Evolutionary conservation across 352 stramenopile genomes (phyloP), one percentile per base, ranked within the genome.

Genomic region (Pythium utonaiense): DNA sequence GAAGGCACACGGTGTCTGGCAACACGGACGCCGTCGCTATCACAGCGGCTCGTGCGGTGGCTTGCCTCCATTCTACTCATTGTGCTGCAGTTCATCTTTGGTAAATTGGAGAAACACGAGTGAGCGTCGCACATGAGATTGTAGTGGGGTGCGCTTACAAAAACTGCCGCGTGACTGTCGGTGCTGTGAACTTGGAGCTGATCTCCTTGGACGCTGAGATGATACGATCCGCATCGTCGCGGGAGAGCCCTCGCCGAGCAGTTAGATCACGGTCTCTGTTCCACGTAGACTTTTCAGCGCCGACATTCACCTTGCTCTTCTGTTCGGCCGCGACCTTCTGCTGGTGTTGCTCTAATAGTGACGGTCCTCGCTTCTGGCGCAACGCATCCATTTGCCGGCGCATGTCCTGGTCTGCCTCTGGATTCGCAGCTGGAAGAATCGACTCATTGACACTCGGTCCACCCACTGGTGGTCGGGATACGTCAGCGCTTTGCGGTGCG

Each of bases 111-210:
- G 28, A 65, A 65, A 45, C 40, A 28, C 16, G 55, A 55, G 14
- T 54, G 54, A 54, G 24, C 44, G 14, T 27, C 21, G 16, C 54
- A 53, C 6, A 28, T 47, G 19, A 21, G 17, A 27, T 27, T 47
- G 40, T 47, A 19, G 19, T 47, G 19, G 40, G 22, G 40, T 13
- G 6, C 3, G 34, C n/a, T 62, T 82, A 95, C 53, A 95, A 71
- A 68, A 95, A 95, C 67, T 92, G 82, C 33, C 86, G 72, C 38
- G 86, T 82, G 44, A 95, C 83, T 24, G 80, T 93, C 6, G 86
- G 86, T 10, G 82, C 79, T 16, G 86, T 91, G 55, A 95, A 95
- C 74, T 91, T 91, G 56, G 82, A 89, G 60, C 89, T 88, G 52
- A 95, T 91, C 49, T 89, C 67, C 53, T 86, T 83, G 9, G 83